Evolutionary conservation across 805 yeast genomes (phyloP), one percentile per base, ranked within the genome.

Genomic region (Candida ulmi): DNA sequence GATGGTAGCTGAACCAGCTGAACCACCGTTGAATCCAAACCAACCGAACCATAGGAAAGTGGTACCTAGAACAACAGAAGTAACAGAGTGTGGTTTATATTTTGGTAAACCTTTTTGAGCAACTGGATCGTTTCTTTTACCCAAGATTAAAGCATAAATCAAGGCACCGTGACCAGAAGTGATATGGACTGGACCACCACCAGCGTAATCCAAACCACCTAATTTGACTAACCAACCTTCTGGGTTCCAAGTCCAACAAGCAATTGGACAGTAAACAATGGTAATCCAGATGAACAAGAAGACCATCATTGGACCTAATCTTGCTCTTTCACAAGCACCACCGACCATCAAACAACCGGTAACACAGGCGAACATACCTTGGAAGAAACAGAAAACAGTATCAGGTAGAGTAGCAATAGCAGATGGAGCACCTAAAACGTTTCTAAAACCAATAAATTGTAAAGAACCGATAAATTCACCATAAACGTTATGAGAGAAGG

Each of bases 11-110:
- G 88, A 83, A 63, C 96, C 97, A 37, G 97, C 85, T 35, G 96
- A 88, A 55, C 98, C 98, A 65, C 96, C 97, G 74, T 93, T 93
- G 79, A 93, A 93, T 30, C 96, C 97, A 57, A 88, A 88, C 99
- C 99, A 93, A 28, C 98, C 99, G 55, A 93, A 88, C 96, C 97
- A 91, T 52, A 93, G 75, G 70, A 93, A 85, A 11, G 87, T 83
- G 17, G 97, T 88, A 40, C 99, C 99, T 42, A 93, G 66, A 15
- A 90, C 96, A 42, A 88, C 87, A 35, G 88, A 77, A 8, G 95
- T 76, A 29, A 91, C 95, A 17, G 93, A 83, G 62, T 91, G 97
- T 30, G 99, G 98, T 66, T 80, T 87, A 70, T 88, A 90, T 60
- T 83, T 83, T 46, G 96, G 96, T 50, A 87, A 71, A 48, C 79